These are phyloP conservation scores for Pyrenochaeta sp. DNA, from an alignment of 2,329 filamentous ascomycete genomes.

Conservation along the genomic window DNA sequence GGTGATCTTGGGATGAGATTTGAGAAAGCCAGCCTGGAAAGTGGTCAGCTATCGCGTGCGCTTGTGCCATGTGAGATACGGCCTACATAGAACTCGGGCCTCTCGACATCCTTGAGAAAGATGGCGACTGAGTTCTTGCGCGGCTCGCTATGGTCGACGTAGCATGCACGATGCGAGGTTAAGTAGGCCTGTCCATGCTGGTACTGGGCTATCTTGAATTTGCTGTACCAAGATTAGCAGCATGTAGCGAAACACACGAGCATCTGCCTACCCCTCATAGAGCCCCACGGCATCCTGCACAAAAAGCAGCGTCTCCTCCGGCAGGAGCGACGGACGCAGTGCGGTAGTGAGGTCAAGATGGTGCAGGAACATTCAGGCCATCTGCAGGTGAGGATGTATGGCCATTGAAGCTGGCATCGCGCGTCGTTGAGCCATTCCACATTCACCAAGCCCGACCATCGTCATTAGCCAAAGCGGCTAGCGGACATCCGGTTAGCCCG, in stretches of 20 bases:
- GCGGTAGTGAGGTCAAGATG: conserved; percentile 95
- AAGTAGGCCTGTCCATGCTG: conserved; percentile 97
- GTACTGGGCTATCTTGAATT: conserved; percentile 92
- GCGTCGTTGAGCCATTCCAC: conserved; percentile 9
- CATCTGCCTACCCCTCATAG: conserved; percentile 84
- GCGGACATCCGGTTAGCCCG: conserved; percentile 8
- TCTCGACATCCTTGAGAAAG: conserved; percentile 89
- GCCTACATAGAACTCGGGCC: conserved; percentile 72
- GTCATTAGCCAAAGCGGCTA: conserved; percentile 26
- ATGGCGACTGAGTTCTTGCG: conserved; percentile 84
- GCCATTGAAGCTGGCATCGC: conserved; percentile 19
- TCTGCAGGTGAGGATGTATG: conserved; percentile 23
- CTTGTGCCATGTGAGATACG: neutral
- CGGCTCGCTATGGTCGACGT: conserved; percentile 88
- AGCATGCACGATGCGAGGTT: conserved; percentile 94
- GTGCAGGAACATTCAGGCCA: conserved; percentile 92
- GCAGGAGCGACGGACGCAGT: conserved; percentile 87
- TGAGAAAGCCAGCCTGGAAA: conserved; percentile 82
- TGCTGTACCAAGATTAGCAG: conserved; percentile 62
- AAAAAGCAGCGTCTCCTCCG: conserved; percentile 93
- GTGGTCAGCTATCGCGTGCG: conserved; percentile 19
- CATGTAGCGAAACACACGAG: conserved; percentile 9
- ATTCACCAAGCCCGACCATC: conserved; percentile 26
- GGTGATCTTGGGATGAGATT: conserved; percentile 93
- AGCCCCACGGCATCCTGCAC: conserved; percentile 97